Conservation (phyloP, 306 rosid species). For the Prunus mume region DNA sequence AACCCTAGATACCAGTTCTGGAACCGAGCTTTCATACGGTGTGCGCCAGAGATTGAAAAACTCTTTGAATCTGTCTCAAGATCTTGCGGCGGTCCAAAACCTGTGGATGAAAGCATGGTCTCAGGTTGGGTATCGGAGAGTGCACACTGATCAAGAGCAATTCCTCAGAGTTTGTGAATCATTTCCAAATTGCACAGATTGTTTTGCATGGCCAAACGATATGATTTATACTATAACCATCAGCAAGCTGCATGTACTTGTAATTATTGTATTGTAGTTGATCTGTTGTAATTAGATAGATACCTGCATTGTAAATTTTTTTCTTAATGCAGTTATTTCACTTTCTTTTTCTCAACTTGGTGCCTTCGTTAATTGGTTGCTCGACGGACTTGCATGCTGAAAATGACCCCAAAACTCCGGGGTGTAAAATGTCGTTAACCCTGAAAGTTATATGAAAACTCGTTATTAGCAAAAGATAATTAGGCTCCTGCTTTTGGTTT, state of each 20-base stretch:
- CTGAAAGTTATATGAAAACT: too few species aligned
- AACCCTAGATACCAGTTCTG: conserved; percentile 91
- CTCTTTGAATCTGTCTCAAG: conserved; percentile 97
- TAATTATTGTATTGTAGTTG: not conserved
- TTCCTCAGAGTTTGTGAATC: not conserved
- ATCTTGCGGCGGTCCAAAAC: conserved; percentile 94
- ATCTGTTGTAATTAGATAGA: not conserved
- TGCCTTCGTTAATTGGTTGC: not conserved
- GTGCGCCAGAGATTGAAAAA: conserved; percentile 95
- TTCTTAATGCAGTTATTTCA: not conserved
- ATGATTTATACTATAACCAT: not conserved
- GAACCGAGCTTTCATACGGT: conserved; percentile 87
- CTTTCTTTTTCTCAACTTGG: not conserved
- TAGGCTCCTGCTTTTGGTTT: too few species aligned
- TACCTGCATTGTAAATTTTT: not conserved
- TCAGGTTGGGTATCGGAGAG: conserved; percentile 79
- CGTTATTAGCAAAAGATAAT: too few species aligned
- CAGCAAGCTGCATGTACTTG: not conserved
- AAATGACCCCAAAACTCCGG: too few species aligned
- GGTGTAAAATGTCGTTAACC: too few species aligned
- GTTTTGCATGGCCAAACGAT: not conserved
- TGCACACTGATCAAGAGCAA: conserved; percentile 31
- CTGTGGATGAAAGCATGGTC: conserved; percentile 87
- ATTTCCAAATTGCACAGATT: not conserved
- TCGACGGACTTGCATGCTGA: too few species aligned